Conservation (phyloP, 2,329 filamentous ascomycete genomes). For the Trichophyton rubrum region DNA sequence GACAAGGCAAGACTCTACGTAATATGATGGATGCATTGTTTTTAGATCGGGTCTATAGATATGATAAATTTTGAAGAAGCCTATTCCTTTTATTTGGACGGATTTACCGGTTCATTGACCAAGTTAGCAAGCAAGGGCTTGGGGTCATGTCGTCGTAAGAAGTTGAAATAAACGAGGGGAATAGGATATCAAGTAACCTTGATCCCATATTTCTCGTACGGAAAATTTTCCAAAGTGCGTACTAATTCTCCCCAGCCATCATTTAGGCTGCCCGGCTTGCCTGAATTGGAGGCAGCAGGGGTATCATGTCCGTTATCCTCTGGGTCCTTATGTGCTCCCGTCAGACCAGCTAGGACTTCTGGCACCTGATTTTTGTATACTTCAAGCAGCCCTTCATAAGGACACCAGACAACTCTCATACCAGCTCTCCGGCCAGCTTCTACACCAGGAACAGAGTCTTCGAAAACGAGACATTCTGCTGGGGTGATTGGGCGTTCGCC, state of each 20-base stretch:
- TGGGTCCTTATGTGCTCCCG: constrained; percentile 53
- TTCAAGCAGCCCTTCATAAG: constrained; percentile 63
- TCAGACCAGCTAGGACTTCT: constrained; percentile 71
- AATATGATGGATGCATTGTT: not conserved
- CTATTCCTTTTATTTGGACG: not conserved
- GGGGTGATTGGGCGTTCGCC: constrained; percentile 52
- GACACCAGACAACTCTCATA: constrained; percentile 90
- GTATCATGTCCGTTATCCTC: constrained; percentile 32
- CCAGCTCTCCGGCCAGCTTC: constrained; percentile 82
- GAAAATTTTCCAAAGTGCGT: constrained; percentile 45
- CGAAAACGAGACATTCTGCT: constrained; percentile 88
- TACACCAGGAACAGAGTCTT: constrained; percentile 86
- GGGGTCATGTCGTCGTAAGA: not conserved
- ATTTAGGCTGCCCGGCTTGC: constrained; percentile 41
- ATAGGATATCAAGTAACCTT: constrained; percentile 9
- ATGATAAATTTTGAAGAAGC: not conserved
- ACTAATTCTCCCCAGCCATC: constrained; percentile 50
- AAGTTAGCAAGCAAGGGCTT: not conserved
- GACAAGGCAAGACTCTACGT: not conserved
- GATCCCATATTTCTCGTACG: constrained; percentile 49
- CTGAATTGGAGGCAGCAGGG: constrained; percentile 30
- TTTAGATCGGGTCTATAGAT: not conserved
- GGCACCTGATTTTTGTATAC: constrained; percentile 66
- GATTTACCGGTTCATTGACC: not conserved
- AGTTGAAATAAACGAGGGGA: not conserved